Evolutionary conservation across 78 protist species (phyloP).

Genomic region (Speleostelium caveatum): DNA sequence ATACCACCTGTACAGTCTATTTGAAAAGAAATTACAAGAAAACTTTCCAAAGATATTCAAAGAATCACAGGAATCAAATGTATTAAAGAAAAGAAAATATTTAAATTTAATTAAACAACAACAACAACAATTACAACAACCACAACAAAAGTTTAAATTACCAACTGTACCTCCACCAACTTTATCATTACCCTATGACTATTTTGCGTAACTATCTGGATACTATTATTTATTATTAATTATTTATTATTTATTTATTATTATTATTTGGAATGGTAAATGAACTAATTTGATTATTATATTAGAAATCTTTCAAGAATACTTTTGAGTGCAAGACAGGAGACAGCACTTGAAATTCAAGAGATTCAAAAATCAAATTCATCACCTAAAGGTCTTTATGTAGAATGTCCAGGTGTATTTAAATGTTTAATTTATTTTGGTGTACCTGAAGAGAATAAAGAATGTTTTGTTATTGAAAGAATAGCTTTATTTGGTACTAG

Average conservation of each 20-base stretch:
- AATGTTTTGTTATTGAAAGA: constrained; percentile 54
- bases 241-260: too few species aligned
- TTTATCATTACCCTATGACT: constrained; percentile 2
- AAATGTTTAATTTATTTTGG: constrained; percentile 59
- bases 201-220: too few species aligned
- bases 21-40: constrained; percentile 30
- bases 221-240: too few species aligned
- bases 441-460: constrained; percentile 34
- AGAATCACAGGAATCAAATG: constrained; percentile 1
- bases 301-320: constrained; percentile 24
- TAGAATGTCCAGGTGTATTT: constrained; percentile 47
- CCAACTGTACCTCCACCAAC: constrained; percentile 10
- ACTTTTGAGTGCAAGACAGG: constrained; percentile 28
- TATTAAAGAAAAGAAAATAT: constrained; percentile 49
- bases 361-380: constrained; percentile 47
- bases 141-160: constrained; percentile 36
- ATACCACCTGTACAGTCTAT: background rate
- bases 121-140: constrained; percentile 24
- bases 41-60: constrained; percentile 20
- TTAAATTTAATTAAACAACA: background rate
- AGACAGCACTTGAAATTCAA: constrained; percentile 39
- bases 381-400: constrained; percentile 35
- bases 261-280: too few species aligned
- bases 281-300: too few species aligned
- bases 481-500: constrained; percentile 61